phyloP scores from a whole-genome alignment of 2,329 filamentous ascomycete species.

The Fusarium sp. region DNA sequence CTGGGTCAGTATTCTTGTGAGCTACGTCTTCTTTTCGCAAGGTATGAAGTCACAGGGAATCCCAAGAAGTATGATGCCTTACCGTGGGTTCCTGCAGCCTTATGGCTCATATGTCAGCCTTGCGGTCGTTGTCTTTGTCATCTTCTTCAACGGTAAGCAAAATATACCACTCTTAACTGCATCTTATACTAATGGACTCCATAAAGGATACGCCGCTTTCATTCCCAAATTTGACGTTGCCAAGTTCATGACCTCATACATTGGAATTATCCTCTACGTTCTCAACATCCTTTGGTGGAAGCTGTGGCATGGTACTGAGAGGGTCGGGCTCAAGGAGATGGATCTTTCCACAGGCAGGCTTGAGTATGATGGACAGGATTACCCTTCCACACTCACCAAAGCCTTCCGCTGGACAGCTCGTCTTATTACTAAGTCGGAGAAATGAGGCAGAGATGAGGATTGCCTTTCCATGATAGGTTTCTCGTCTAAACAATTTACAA shows the following conservation, averaged over 20 bases:
- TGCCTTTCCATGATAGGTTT: background rate
- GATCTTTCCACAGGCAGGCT: background rate
- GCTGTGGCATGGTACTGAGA: background rate
- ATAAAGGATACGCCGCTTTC: background rate
- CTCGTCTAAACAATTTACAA: background rate
- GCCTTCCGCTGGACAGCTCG: background rate
- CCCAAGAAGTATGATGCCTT: background rate
- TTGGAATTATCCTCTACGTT: background rate
- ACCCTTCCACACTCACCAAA: background rate
- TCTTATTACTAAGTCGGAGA: background rate
- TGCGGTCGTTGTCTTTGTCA: background rate
- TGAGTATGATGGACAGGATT: background rate
- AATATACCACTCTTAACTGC: background rate
- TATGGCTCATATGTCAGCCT: background rate
- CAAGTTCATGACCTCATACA: background rate
- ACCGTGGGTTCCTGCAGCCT: background rate
- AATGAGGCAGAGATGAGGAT: background rate
- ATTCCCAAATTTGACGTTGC: background rate
- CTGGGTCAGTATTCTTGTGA: conserved; percentile 15
- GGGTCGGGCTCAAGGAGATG: background rate
- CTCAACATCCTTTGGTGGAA: background rate
- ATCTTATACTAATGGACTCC: background rate
- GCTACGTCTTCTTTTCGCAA: background rate
- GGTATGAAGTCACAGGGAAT: background rate
- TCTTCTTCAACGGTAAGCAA: background rate